These are phyloP conservation scores for Dactylella cylindrospora DNA, from an alignment of 2,329 filamentous ascomycete genomes.

Conservation along the genomic window DNA sequence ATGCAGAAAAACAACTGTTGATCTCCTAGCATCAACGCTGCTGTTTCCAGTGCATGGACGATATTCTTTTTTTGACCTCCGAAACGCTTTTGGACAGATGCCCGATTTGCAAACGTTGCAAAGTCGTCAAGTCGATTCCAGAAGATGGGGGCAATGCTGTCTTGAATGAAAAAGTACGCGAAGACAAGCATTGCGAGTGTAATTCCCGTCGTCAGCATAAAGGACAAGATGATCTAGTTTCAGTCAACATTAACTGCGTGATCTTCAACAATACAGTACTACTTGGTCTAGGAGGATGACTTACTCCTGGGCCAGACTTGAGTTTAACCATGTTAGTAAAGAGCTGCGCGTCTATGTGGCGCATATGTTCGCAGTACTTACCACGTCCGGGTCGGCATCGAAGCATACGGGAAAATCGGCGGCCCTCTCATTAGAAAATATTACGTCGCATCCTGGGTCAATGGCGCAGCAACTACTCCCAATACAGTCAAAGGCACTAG, in stretches of 20 bases:
- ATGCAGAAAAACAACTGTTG: conserved; percentile 12
- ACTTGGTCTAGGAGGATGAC: background rate
- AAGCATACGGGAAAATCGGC: conserved; percentile 1
- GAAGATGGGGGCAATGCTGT: conserved; percentile 1
- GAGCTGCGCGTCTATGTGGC: background rate
- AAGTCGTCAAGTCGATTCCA: conserved; percentile 5
- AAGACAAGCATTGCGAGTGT: conserved; percentile 7
- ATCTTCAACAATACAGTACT: background rate
- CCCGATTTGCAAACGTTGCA: background rate
- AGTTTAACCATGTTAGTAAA: background rate
- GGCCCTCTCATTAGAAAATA: background rate
- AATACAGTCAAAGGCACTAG: too few relatives aligned
- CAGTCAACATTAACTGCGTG: background rate
- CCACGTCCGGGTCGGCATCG: conserved; percentile 1
- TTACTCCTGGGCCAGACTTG: conserved; percentile 4
- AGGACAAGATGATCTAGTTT: conserved; percentile 4
- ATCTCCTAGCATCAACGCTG: conserved; percentile 1
- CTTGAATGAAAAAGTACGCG: conserved; percentile 6
- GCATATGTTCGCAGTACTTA: background rate
- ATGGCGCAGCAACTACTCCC: background rate
- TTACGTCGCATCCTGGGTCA: conserved; percentile 3
- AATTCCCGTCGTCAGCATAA: background rate
- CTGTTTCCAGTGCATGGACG: background rate
- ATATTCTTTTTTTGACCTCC: background rate
- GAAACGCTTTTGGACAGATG: background rate